phyloP scores from a whole-genome alignment of 2,329 filamentous ascomycete genomes.

The Hymenoscyphus scutula region DNA sequence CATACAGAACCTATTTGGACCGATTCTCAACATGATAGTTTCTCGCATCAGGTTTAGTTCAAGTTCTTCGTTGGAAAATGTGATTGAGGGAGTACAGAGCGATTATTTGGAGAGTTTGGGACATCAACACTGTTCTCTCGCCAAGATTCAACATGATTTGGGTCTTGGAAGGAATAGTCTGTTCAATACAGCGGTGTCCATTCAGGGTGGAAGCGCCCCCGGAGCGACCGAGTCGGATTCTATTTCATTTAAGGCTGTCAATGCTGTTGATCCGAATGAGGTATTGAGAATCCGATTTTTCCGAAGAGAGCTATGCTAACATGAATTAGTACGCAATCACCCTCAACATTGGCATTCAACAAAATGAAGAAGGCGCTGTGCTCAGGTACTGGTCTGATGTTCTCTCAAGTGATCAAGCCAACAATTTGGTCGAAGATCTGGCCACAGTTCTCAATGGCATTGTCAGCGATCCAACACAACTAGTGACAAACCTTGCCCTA shows the following conservation, averaged over 20 bases:
- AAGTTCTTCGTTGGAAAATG: conserved; percentile 29
- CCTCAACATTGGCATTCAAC: conserved; percentile 31
- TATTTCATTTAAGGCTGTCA: conserved; percentile 13
- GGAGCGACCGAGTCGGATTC: conserved; percentile 1
- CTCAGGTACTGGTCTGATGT: conserved; percentile 40
- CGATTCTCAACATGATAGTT: conserved; percentile 43
- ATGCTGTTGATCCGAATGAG: conserved; percentile 20
- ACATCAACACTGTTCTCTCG: conserved; percentile 42
- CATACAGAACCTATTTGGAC: conserved; percentile 46
- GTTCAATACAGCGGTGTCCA: conserved; percentile 31
- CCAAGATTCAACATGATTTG: conserved; percentile 38
- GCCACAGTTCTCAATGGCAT: conserved; percentile 38
- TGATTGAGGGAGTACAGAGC: conserved; percentile 33
- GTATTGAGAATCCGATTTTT: conserved; percentile 7
- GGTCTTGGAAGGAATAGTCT: conserved; percentile 16
- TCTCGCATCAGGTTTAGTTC: conserved; percentile 29
- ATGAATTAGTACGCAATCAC: conserved; percentile 34
- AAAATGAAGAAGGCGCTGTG: conserved; percentile 11
- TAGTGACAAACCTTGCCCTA: conserved; percentile 4
- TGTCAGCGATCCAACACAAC: conserved; percentile 15
- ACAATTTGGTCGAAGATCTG: conserved; percentile 40
- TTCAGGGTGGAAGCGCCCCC: conserved; percentile 9
- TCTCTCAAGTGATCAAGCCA: conserved; percentile 40
- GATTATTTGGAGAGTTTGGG: conserved; percentile 37
- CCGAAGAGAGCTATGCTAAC: not conserved